Evolutionary conservation across 306 rosid genomes (phyloP).

Genomic region (Albizia julibrissin): DNA sequence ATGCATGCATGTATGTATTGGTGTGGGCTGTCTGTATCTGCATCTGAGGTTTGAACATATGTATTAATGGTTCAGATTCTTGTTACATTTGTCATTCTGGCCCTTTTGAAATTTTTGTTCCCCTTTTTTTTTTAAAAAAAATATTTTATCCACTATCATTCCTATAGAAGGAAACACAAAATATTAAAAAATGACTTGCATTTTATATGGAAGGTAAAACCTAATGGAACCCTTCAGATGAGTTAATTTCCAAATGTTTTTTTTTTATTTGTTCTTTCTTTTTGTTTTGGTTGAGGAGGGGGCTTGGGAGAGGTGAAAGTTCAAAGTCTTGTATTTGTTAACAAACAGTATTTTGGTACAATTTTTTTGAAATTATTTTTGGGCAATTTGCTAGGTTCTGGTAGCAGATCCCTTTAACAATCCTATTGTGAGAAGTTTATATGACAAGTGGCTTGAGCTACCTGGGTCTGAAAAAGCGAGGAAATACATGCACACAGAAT

Average conservation of each 20-base stretch:
- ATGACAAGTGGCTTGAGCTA: slow-evolving; percentile 79
- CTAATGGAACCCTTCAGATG: not conserved
- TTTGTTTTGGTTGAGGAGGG: not conserved
- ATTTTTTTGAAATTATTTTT: not conserved
- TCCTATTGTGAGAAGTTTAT: slow-evolving; percentile 59
- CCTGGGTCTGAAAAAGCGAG: slow-evolving; percentile 92
- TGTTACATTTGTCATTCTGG: slow-evolving; percentile 2
- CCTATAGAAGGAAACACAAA: not conserved
- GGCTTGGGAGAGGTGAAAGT: not conserved
- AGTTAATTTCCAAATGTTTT: not conserved
- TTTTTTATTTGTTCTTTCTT: too few relatives aligned
- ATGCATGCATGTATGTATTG: not conserved
- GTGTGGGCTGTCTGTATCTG: not conserved
- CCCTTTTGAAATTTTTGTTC: not conserved
- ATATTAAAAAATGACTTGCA: not conserved
- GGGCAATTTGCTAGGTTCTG: slow-evolving; percentile 48
- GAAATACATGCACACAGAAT: slow-evolving; percentile 75
- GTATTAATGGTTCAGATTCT: not conserved
- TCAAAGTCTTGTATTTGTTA: slow-evolving; percentile 18
- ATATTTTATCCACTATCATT: not conserved
- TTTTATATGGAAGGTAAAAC: not conserved
- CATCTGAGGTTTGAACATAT: not conserved
- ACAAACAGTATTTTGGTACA: slow-evolving; percentile 4
- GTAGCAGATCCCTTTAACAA: slow-evolving; percentile 68
- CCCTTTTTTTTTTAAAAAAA: too few relatives aligned